Evolutionary conservation across 2,329 filamentous ascomycete genomes (phyloP), one percentile per base, ranked within the genome.

Genomic region (Neopestalotiopsis clavispora): DNA sequence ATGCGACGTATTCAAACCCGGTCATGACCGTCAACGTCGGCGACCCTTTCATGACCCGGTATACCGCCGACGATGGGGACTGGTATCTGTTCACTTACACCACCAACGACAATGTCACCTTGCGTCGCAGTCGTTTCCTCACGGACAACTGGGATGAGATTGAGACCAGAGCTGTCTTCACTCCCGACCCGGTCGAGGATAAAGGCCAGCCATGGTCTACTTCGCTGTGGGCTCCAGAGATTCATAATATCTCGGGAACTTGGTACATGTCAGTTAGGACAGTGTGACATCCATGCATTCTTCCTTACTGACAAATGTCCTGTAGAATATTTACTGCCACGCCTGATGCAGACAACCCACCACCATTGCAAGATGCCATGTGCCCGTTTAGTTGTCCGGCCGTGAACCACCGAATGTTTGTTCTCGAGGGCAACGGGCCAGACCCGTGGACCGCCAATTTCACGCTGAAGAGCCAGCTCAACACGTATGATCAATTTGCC

Each of bases 31-130:
- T 75, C 14, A 80, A 81, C 52, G 74, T 80, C 6, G 81, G 80
- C 10, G 81, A 83, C 67, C 81, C 81, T 7, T 82, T 79, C 73
- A 81, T 82, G 73, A 78, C 79, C 1, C 77, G 71, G 42, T 80
- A 82, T 64, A 75, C 72, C 9, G 52, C 67, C n/a, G 69, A 72
- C 57, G 69, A 73, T 52, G 77, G 77, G 49, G 75, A 78, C 23
- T 81, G 79, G 77, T 83, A 83, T 68, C 72, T 82, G 52, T 80
- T 82, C 72, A 82, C 81, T 0, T 82, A 81, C 60, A 75, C 77
- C 7, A 82, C 80, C 10, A 79, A 80, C 65, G 71, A 74, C 68
- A 82, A 82, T 68, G 78, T 83, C 67, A 83, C 80, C 1, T 73
- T 83, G 57, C 78, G 74, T 66, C 75, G 80, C 17, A 81, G 79